These are phyloP conservation scores for Scedosporium boydii DNA, from an alignment of 2,329 filamentous ascomycete species.

Conservation along the genomic window DNA sequence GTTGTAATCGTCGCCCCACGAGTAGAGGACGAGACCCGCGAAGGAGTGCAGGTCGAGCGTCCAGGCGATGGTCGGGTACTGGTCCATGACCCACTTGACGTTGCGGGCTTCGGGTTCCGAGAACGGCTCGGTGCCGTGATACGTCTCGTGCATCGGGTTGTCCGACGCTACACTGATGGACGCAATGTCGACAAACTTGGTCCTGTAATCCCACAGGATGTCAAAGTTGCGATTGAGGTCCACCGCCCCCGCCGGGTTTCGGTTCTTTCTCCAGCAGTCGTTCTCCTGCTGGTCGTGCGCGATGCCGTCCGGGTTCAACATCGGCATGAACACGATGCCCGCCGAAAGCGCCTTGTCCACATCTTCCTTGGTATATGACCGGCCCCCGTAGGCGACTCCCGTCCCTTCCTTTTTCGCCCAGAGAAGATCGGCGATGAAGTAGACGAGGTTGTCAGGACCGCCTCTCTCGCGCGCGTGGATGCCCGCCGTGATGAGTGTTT, in stretches of 20 bases:
- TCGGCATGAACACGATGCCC: conserved; percentile 42
- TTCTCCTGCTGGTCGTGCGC: conserved; percentile 39
- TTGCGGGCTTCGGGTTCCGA: conserved; percentile 49
- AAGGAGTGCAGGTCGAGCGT: conserved; percentile 50
- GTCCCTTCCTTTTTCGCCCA: conserved; percentile 37
- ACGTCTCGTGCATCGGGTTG: conserved; percentile 34
- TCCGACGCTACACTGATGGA: conserved; percentile 25
- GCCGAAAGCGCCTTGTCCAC: conserved; percentile 40
- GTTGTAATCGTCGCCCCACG: conserved; percentile 46
- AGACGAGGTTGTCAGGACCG: conserved; percentile 44
- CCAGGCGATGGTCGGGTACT: conserved; percentile 41
- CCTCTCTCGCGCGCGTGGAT: conserved; percentile 51
- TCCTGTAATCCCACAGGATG: conserved; percentile 44
- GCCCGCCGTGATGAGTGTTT: conserved; percentile 41
- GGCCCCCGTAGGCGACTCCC: conserved; percentile 41
- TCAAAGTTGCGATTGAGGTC: conserved; percentile 51
- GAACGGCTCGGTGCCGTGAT: conserved; percentile 38
- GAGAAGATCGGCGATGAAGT: conserved; percentile 48
- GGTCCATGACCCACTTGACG: conserved; percentile 41
- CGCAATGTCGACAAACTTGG: conserved; percentile 29
- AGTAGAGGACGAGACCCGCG: conserved; percentile 41
- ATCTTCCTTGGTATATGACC: conserved; percentile 40
- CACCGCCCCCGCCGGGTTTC: conserved; percentile 34
- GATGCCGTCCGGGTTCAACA: conserved; percentile 46
- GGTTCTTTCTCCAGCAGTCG: conserved; percentile 47